Evolutionary conservation across 306 rosid species (phyloP).

Genomic region (Ceratonia siliqua): DNA sequence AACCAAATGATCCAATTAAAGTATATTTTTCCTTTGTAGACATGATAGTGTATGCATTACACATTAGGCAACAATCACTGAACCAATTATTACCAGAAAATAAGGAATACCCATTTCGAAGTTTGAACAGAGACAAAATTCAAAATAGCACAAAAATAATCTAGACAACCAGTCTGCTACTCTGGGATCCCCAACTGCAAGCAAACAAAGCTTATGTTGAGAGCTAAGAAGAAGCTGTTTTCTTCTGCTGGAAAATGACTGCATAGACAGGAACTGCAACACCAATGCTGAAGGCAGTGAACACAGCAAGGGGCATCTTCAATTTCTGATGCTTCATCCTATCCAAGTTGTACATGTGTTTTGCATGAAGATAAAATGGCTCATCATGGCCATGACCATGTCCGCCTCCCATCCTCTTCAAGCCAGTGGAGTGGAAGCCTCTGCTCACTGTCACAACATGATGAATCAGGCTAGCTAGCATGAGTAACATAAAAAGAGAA

Average conservation of each 20-base stretch:
- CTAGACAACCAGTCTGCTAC: constrained; percentile 27
- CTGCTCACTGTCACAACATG: constrained; percentile 45
- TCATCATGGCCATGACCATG: constrained; percentile 56
- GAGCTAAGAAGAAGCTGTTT: constrained; percentile 49
- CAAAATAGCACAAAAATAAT: constrained; percentile 17
- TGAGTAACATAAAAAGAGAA: not conserved
- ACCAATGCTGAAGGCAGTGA: constrained; percentile 56
- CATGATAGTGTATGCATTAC: not conserved
- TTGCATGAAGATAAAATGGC: constrained; percentile 48
- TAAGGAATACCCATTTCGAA: constrained; percentile 35
- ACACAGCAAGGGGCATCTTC: constrained; percentile 56
- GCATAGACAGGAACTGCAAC: constrained; percentile 51
- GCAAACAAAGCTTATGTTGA: constrained; percentile 10
- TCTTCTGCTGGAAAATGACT: constrained; percentile 61
- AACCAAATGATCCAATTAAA: not conserved
- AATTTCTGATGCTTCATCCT: constrained; percentile 45
- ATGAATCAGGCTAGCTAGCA: not conserved
- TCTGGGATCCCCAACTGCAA: constrained; percentile 35
- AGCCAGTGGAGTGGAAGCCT: constrained; percentile 48
- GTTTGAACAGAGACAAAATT: constrained; percentile 34
- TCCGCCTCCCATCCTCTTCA: constrained; percentile 58
- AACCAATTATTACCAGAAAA: constrained; percentile 39
- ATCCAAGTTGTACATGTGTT: constrained; percentile 63
- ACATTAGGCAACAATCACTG: not conserved
- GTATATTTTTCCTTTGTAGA: not conserved